A percentile compares a stretch with the other conserved stretches of the same genome.
Conservation (phyloP, 2,329 filamentous ascomycete genomes). For the Diaporthe australafricana region DNA sequence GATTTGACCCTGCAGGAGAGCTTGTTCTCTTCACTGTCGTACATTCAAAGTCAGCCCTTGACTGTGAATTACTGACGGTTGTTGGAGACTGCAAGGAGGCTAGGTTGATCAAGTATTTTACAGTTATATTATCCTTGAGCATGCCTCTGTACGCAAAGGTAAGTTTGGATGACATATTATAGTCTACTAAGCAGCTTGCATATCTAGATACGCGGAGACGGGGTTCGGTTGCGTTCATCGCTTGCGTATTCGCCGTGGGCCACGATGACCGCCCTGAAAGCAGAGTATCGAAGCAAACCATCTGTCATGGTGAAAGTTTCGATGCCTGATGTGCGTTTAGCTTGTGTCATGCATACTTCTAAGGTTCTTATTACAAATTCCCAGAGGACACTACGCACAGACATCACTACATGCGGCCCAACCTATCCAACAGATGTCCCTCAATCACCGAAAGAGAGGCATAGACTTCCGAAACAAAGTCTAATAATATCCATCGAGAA, state of each 20-base stretch:
- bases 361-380: neutral
- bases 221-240: neutral
- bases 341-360: neutral
- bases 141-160: neutral
- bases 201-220: too few species aligned
- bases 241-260: neutral
- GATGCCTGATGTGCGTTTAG: neutral
- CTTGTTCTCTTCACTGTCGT: too few species aligned
- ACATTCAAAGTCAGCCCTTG: too few species aligned
- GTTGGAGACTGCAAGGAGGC: too few species aligned
- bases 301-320: neutral
- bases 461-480: neutral
- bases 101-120: too few species aligned
- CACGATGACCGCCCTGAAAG: neutral
- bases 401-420: neutral
- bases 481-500: neutral
- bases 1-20: too few species aligned
- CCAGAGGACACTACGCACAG: neutral
- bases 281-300: too few species aligned
- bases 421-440: neutral
- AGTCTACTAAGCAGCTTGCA: too few species aligned
- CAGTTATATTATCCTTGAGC: too few species aligned
- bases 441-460: neutral
- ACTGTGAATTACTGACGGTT: too few species aligned
- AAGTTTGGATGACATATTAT: neutral